phyloP scores from a whole-genome alignment of 495 filamentous ascomycete species.

The Aspergillus sclerotioniger region DNA sequence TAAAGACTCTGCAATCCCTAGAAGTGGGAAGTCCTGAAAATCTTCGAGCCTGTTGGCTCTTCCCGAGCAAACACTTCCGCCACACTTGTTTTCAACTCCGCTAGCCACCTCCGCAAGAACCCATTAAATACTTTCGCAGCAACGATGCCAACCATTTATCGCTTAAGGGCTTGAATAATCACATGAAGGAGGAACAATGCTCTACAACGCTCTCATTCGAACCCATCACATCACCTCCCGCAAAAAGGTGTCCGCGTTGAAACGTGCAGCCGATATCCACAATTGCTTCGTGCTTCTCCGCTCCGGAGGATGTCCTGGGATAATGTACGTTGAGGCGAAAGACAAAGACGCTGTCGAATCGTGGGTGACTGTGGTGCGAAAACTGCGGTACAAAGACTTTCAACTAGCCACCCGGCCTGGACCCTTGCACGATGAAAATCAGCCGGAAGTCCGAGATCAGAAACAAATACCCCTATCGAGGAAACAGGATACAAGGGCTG shows the following conservation, averaged over 20 bases:
- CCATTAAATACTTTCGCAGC: too few relatives aligned
- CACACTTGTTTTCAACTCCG: too few relatives aligned
- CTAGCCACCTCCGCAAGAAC: too few relatives aligned
- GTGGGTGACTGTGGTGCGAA: slow-evolving; percentile 57
- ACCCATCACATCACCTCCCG: slow-evolving; percentile 83
- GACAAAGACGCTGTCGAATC: slow-evolving; percentile 47
- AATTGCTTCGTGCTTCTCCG: slow-evolving; percentile 62
- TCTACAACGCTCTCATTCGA: slow-evolving; percentile 63
- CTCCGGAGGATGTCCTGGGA: slow-evolving; percentile 65
- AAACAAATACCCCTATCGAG: not conserved
- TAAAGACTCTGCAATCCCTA: too few relatives aligned
- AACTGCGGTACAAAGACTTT: slow-evolving; percentile 50
- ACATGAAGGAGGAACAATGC: slow-evolving; percentile 16
- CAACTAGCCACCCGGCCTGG: slow-evolving; percentile 43
- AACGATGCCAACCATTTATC: not conserved
- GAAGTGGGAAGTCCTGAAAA: too few relatives aligned
- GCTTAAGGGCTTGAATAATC: not conserved
- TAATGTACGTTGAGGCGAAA: slow-evolving; percentile 72
- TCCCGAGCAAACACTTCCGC: too few relatives aligned
- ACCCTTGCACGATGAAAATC: slow-evolving; percentile 18
- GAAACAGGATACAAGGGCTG: slow-evolving; percentile 5
- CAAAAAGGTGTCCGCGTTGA: slow-evolving; percentile 67
- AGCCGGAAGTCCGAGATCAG: not conserved
- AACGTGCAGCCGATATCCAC: slow-evolving; percentile 57
- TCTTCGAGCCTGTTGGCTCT: too few relatives aligned